phyloP scores from a whole-genome alignment of 2,329 filamentous ascomycete species.

The Penicillium nordicum region DNA sequence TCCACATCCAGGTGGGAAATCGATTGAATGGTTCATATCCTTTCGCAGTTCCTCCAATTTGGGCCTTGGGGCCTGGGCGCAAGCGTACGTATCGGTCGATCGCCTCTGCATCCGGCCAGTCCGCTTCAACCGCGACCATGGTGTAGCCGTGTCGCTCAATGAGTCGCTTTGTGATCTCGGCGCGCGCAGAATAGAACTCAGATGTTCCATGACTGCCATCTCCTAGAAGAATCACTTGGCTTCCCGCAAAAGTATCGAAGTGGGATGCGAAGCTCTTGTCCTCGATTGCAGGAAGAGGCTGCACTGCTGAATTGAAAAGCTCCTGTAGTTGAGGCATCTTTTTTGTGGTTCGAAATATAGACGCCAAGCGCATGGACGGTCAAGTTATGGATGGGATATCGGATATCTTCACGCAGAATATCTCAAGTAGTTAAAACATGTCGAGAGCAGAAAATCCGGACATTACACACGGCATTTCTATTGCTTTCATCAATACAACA shows the following conservation, averaged over 20 bases:
- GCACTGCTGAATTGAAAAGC: conserved; percentile 35
- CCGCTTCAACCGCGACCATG: conserved; percentile 51
- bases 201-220: conserved; percentile 54
- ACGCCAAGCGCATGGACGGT: conserved; percentile 9
- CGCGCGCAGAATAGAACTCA: conserved; percentile 53
- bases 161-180: conserved; percentile 51
- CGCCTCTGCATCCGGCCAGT: conserved; percentile 54
- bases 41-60: conserved; percentile 26
- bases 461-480: background rate
- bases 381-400: background rate
- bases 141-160: conserved; percentile 52
- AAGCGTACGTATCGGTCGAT: conserved; percentile 52
- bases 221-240: conserved; percentile 45
- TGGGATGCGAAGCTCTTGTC: conserved; percentile 38
- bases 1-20: conserved; percentile 58
- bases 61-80: conserved; percentile 38
- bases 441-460: background rate
- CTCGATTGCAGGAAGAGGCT: conserved; percentile 36
- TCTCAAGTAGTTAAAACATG: background rate
- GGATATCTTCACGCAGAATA: background rate
- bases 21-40: conserved; percentile 45
- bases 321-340: conserved; percentile 33
- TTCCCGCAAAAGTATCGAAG: conserved; percentile 42
- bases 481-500: background rate
- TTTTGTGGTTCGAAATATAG: conserved; percentile 1